These are phyloP conservation scores for Trypanosomatidae sp. DNA, from an alignment of 208 protist genomes.

Conservation along the genomic window DNA sequence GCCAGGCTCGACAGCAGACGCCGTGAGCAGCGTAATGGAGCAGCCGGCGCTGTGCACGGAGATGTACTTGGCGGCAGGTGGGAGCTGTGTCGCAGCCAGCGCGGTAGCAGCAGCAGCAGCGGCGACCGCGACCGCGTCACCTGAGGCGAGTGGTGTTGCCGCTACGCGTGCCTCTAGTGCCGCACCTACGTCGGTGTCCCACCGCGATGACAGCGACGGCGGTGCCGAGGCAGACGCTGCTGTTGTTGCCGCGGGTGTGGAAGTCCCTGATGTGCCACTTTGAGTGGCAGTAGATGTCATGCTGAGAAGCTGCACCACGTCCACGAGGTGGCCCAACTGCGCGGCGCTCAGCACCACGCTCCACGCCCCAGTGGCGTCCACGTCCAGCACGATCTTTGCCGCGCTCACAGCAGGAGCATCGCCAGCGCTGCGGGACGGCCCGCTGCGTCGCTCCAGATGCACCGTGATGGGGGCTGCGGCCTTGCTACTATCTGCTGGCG, in stretches of 20 bases:
- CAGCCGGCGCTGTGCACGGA: slow-evolving; percentile 24
- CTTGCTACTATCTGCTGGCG: too few species aligned
- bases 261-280: too few species aligned
- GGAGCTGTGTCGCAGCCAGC: slow-evolving; percentile 12
- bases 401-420: too few species aligned
- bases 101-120: too few species aligned
- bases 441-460: background rate
- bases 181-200: too few species aligned
- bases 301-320: slow-evolving; percentile 7
- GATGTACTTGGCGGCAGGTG: slow-evolving; percentile 15
- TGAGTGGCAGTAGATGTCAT: too few species aligned
- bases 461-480: slow-evolving; percentile 19
- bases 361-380: slow-evolving; percentile 18
- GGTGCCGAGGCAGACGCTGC: too few species aligned
- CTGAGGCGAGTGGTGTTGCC: slow-evolving; percentile 6
- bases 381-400: slow-evolving; percentile 15
- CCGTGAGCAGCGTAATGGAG: slow-evolving; percentile 23
- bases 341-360: slow-evolving; percentile 17
- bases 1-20: background rate
- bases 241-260: background rate
- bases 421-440: too few species aligned
- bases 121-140: slow-evolving; percentile 10
- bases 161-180: background rate
- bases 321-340: slow-evolving; percentile 18
- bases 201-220: too few species aligned